phyloP scores from a whole-genome alignment of 2,329 filamentous ascomycete species.

The Pestalotiopsis fici region DNA sequence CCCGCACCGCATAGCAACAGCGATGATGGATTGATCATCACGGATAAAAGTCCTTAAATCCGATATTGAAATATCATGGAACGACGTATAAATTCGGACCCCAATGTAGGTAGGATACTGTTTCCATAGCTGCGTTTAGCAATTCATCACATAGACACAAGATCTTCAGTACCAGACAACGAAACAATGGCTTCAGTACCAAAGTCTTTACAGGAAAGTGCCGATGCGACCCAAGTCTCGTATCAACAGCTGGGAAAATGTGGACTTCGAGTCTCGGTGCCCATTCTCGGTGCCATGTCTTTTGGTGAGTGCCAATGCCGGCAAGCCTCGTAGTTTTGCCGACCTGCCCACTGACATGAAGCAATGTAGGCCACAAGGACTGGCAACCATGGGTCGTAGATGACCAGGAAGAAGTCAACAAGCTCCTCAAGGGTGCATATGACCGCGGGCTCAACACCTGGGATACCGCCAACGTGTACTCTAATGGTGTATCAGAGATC shows the following conservation, averaged over 20 bases:
- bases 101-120: too few relatives aligned
- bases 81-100: too few relatives aligned
- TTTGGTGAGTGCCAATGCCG: slow-evolving; percentile 2
- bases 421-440: slow-evolving; percentile 15
- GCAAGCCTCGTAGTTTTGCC: background rate
- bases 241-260: slow-evolving; percentile 11
- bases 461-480: slow-evolving; percentile 51
- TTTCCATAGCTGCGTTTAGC: too few relatives aligned
- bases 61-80: too few relatives aligned
- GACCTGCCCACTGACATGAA: background rate
- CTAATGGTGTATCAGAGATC: slow-evolving; percentile 64
- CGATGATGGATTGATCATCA: too few relatives aligned
- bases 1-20: too few relatives aligned
- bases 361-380: background rate
- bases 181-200: slow-evolving; percentile 2
- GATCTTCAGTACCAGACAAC: too few relatives aligned
- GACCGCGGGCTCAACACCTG: slow-evolving; percentile 16
- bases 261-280: slow-evolving; percentile 13
- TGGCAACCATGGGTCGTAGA: slow-evolving; percentile 11
- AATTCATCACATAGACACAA: too few relatives aligned
- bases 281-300: slow-evolving; percentile 11
- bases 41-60: too few relatives aligned
- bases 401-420: slow-evolving; percentile 11
- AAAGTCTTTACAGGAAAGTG: background rate
- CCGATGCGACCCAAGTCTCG: slow-evolving; percentile 5